Evolutionary conservation across 164 flowering plant genomes (phyloP).

Genomic region (Pachysandra terminalis): DNA sequence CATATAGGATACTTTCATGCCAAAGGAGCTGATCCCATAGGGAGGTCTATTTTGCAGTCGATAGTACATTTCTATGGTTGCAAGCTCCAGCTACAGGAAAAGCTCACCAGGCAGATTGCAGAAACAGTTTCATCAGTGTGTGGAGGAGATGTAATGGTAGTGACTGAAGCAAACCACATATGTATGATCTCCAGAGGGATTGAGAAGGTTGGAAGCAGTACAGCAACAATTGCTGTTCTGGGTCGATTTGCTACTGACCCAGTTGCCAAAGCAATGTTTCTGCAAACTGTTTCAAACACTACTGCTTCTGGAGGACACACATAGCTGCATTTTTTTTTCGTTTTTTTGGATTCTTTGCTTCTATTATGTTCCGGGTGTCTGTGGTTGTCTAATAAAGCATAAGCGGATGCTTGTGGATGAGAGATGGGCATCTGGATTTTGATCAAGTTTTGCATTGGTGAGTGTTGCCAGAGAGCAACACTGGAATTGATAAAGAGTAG

Average conservation of each 20-base stretch:
- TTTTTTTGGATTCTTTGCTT: neutral
- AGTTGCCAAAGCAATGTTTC: slow-evolving; percentile 52
- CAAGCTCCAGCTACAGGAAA: slow-evolving; percentile 97
- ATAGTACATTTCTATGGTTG: slow-evolving; percentile 77
- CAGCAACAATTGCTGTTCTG: slow-evolving; percentile 82
- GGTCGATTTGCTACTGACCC: slow-evolving; percentile 75
- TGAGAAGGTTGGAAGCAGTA: slow-evolving; percentile 84
- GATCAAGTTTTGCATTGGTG: slow-evolving; percentile 3
- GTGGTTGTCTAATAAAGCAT: neutral
- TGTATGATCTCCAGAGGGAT: slow-evolving; percentile 97
- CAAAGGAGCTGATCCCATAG: slow-evolving; percentile 30
- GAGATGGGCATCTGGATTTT: neutral
- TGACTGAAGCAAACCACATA: slow-evolving; percentile 83
- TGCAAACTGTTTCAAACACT: slow-evolving; percentile 49
- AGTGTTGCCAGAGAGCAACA: no score
- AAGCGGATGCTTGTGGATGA: neutral
- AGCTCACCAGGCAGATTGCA: slow-evolving; percentile 88
- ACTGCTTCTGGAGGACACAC: slow-evolving; percentile 15
- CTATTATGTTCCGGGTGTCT: neutral
- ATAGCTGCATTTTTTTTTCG: neutral
- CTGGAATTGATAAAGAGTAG: no score
- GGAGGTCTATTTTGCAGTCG: slow-evolving; percentile 55
- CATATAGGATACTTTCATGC: slow-evolving; percentile 69
- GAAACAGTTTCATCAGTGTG: slow-evolving; percentile 65
- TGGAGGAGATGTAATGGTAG: slow-evolving; percentile 77